Base-by-base conservation (phyloP, 768 basidiomycete genomes). In the Kwoniella europaea region DNA sequence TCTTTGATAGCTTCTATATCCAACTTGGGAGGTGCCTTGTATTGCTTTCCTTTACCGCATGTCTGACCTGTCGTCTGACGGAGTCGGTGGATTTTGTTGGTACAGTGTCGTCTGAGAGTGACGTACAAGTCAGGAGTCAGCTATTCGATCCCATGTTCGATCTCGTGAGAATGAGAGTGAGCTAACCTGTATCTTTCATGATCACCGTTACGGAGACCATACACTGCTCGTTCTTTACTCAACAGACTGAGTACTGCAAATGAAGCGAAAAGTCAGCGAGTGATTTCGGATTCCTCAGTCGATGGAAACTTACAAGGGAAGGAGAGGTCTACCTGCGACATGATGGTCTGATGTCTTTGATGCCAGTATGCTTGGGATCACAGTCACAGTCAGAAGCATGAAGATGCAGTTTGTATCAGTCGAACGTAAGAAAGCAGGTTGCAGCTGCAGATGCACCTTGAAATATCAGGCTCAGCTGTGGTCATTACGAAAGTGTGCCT, bases 121-220 rank as follows among this genome's bases (percentile, higher is more conserved):
- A n/a, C 15, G 27, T 66, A 46, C 52, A 53, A 10, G 24, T 43
- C 16, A 35, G 35, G 35, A 35, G 7, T 52, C 18, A 43, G 52
- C 46, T 52, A 16, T 4, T 7, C 52, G 35, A 35, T 35, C 1
- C 35, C 35, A 35, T 35, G 35, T 9, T 35, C 6, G 35, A 24
- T 5, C n/a, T 15, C 16, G 4, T 13, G 13, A 22, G 66, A 44
- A 15, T 18, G 46, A 50, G 46, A 18, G 18, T 18, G 13, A 20
- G 53, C 86, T 60, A 65, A 92, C 92, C 91, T 87, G 85, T 98
- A 98, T 63, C 94, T 89, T 64, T 87, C 85, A 82, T 90, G 91
- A 81, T 98, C 95, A 79, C 91, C 92, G 81, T 93, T 94, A 72
- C 95, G 90, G 72, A 97, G 85, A 6, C 96, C 96, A 82, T 95